Evolutionary conservation across 2,329 filamentous ascomycete genomes (phyloP), one percentile per base, ranked within the genome.

Genomic region (Corinectria fuckeliana): DNA sequence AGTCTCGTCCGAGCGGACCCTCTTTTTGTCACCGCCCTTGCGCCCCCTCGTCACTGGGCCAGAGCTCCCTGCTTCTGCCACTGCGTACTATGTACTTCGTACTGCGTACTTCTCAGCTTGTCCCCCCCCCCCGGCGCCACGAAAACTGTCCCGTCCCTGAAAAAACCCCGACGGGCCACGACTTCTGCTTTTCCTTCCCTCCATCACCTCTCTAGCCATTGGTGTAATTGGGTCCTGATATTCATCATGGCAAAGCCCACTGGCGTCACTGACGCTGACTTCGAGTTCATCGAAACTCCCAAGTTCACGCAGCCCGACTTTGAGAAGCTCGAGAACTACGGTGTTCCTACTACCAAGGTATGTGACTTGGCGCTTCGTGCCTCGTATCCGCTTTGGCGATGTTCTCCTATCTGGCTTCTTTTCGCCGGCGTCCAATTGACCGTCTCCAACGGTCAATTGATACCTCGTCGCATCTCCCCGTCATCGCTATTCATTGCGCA

Each of bases 281-380:
- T 80, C 57, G 73, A 76, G 68, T 80, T 79, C 65, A 75, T 79
- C 64, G 68, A 76, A 59, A 81, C 78, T 65, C 78, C 78, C 47
- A 69, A 77, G 48, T 69, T 72, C 66, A 66, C 61, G 20, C 70
- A 72, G 58, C 74, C 89, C 69, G 88, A 88, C 68, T 92, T 89
- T 73, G 89, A 90, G 58, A 74, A 75, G 70, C 84, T 85, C 67
- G 87, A 91, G 77, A 90, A 92, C 70, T 79, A 76, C 65, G 78
- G 78, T 61, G 77, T 80, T 62, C 72, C 73, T 58, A 74, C 72
- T 53, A 81, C 78, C 56, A 72, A 72, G 68, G 78, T 79, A 69
- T 51, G 67, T 10, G 20, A 20, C 11, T 13, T 30, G 28, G 14
- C 25, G 21, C n/a, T n/a, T 18, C 25, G n/a, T 28, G 10, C 28